Evolutionary conservation across 1,284 basidiomycete genomes (phyloP).

Genomic region (Phellinidium pouzarii): DNA sequence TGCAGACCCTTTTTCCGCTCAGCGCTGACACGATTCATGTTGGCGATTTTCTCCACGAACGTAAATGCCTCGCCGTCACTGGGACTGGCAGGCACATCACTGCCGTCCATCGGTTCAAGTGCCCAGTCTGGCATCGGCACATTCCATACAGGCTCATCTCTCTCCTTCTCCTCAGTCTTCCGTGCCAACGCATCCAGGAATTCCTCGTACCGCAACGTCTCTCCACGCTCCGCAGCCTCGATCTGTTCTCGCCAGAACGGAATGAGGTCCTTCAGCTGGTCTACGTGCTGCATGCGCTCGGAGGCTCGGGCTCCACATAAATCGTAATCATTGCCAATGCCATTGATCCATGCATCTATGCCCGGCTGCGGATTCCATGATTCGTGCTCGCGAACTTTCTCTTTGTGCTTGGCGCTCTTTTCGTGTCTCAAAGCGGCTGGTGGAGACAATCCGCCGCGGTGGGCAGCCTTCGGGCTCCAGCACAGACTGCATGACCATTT

Average conservation of each 20-base stretch:
- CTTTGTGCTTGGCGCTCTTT: conserved; percentile 3
- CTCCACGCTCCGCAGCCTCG: conserved; percentile 42
- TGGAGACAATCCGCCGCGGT: conserved; percentile 25
- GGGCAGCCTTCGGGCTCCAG: conserved; percentile 20
- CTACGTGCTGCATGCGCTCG: conserved; percentile 46
- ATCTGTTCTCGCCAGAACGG: conserved; percentile 50
- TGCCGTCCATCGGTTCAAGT: neutral
- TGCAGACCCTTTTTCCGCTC: conserved; percentile 40
- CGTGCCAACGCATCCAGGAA: conserved; percentile 37
- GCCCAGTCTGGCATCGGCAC: conserved; percentile 11
- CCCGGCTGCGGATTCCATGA: conserved; percentile 10
- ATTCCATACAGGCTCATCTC: conserved; percentile 14
- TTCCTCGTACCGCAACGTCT: conserved; percentile 38
- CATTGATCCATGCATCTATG: conserved; percentile 11
- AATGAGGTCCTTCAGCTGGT: conserved; percentile 31
- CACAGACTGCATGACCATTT: conserved; percentile 33
- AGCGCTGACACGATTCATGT: conserved; percentile 32
- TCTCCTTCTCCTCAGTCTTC: conserved; percentile 16
- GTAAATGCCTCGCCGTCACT: conserved; percentile 21
- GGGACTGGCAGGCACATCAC: too few species aligned
- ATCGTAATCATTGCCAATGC: conserved; percentile 26
- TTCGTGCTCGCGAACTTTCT: conserved; percentile 5
- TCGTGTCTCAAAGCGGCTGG: conserved; percentile 25
- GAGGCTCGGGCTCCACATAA: conserved; percentile 30
- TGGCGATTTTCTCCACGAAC: conserved; percentile 47